Evolutionary conservation across 139 green algal species (phyloP).

Genomic region (Nannochloris sp.): DNA sequence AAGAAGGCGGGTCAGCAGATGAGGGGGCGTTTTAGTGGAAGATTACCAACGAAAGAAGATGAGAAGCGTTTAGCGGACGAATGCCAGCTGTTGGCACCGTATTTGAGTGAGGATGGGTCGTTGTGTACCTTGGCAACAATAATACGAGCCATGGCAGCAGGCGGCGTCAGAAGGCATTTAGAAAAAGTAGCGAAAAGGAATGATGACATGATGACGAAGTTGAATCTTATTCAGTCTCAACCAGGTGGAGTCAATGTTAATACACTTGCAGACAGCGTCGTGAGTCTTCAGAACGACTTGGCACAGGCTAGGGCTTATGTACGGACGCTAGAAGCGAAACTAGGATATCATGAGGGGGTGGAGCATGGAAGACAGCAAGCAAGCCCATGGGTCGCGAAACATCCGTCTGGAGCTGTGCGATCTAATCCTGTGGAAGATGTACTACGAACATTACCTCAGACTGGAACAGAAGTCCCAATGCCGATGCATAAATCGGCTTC

Average conservation of each 20-base stretch:
- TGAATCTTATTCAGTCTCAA: neutral
- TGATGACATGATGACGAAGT: neutral
- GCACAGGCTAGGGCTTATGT: neutral
- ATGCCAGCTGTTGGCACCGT: conserved; percentile 61
- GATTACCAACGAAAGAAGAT: conserved; percentile 74
- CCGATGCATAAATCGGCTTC: too few relatives aligned
- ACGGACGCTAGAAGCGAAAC: neutral
- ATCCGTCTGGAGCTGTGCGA: too few relatives aligned
- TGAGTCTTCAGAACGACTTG: neutral
- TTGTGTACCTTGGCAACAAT: conserved; percentile 74
- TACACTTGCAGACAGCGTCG: neutral
- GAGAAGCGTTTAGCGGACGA: conserved; percentile 68
- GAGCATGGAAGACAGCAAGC: neutral
- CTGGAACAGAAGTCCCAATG: too few relatives aligned
- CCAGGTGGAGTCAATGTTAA: neutral
- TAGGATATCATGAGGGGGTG: neutral
- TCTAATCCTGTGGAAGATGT: too few relatives aligned
- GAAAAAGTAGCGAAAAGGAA: conserved; percentile 36
- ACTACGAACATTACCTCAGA: too few relatives aligned
- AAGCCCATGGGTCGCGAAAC: neutral
- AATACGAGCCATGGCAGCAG: conserved; percentile 64
- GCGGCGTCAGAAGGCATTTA: conserved; percentile 51
- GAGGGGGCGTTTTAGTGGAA: conserved; percentile 66
- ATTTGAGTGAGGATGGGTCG: conserved; percentile 59
- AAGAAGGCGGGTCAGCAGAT: conserved; percentile 24